Evolutionary conservation across 495 filamentous ascomycete genomes (phyloP), one percentile per base, ranked within the genome.

Genomic region (Aspergillus sparsus): DNA sequence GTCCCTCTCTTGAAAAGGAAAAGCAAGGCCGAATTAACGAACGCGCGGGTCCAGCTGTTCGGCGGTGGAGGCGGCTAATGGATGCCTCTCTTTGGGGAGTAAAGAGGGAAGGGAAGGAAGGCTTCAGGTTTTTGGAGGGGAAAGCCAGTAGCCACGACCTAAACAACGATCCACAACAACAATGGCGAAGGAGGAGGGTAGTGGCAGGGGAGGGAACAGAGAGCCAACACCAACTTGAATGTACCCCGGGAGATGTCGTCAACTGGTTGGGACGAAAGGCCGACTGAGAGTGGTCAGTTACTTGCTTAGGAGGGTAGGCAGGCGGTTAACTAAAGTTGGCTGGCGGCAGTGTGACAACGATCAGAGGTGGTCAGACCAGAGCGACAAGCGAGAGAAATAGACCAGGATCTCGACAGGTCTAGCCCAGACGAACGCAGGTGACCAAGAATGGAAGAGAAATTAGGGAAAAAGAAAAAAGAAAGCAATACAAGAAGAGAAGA

Each of bases 291-390:
- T 59, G 59, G 61, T 58, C 49, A 44, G 53, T 55, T 55, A 51
- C 58, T 54, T 61, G 57, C 47, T 59, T 36, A 15, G 58, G 32
- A 18, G 50, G 16, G 42, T 50, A 42, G 58, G 53, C 52, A 44
- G 65, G 66, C 69, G 66, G 69, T 62, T 71, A 71, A 58, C 54
- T 58, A 37, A 55, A 55, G 58, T 42, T 66, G 58, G 57, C 55
- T 41, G 64, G 67, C 72, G 68, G 71, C 68, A 71, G 65, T 67
- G 71, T 65, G 66, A 71, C 67, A 54, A 63, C 62, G 61, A 46
- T 63, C 47, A 68, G 55, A 62, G 66, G 66, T 64, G 61, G 61
- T 64, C 63, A 57, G 62, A 57, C 66, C 63, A 71, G 66, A 63
- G 60, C 57, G 36, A 66, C 64, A 67, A 72, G 69, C 65, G 67